Percentiles rank a stretch among this genome's conserved stretches.
These are phyloP conservation scores for Fusarium musae DNA, from an alignment of 2,329 filamentous ascomycete genomes.

Conservation along the genomic window DNA sequence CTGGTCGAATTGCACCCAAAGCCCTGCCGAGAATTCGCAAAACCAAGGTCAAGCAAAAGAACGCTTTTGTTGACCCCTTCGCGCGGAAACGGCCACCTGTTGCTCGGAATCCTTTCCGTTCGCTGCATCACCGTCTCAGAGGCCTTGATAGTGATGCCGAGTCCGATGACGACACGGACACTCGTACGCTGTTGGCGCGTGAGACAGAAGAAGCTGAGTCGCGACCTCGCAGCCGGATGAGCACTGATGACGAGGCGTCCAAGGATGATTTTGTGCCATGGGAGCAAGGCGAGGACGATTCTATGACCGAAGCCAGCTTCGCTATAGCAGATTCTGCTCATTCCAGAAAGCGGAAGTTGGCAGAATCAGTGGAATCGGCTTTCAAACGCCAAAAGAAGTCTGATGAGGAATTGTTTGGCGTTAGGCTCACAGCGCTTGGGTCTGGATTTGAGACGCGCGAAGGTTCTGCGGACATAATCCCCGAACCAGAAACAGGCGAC, in stretches of 20 bases:
- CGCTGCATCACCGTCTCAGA: constrained; percentile 79
- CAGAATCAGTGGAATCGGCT: constrained; percentile 71
- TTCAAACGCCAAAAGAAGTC: constrained; percentile 84
- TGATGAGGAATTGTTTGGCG: constrained; percentile 81
- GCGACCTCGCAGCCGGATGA: constrained; percentile 79
- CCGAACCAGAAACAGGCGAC: constrained; percentile 59
- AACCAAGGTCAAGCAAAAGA: constrained; percentile 67
- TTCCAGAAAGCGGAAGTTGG: constrained; percentile 79
- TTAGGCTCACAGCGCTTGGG: constrained; percentile 66
- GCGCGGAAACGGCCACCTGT: constrained; percentile 70
- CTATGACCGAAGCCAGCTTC: constrained; percentile 78
- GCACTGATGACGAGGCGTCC: constrained; percentile 66
- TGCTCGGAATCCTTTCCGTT: constrained; percentile 73
- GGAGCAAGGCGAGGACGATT: constrained; percentile 68
- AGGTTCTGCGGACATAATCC: constrained; percentile 62
- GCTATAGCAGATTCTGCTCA: constrained; percentile 66
- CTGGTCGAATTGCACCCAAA: constrained; percentile 65
- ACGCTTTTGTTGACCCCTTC: constrained; percentile 74
- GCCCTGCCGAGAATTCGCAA: constrained; percentile 82
- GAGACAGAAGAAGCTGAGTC: constrained; percentile 91
- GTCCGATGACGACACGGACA: constrained; percentile 82
- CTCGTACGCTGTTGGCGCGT: constrained; percentile 66
- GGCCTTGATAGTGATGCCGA: constrained; percentile 77
- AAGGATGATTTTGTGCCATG: constrained; percentile 62
- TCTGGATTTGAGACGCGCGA: constrained; percentile 59